phyloP scores from a whole-genome alignment of 2,329 filamentous ascomycete species.

The Simplicillium aogashimaense region DNA sequence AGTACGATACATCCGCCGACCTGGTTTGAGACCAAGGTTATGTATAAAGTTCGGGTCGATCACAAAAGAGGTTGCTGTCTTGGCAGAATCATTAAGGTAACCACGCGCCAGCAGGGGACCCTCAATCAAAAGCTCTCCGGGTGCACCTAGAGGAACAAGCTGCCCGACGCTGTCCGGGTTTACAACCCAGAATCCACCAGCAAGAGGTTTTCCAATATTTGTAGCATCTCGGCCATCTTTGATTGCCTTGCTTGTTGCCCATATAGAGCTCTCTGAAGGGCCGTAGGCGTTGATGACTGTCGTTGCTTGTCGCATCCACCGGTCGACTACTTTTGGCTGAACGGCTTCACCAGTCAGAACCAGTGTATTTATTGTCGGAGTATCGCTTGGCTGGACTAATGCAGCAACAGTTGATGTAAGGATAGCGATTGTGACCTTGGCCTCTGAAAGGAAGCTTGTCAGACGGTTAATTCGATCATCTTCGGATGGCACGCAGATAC shows the following conservation, averaged over 20 bases:
- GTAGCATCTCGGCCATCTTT: background rate
- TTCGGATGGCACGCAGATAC: conserved; percentile 11
- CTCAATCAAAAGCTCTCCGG: conserved; percentile 22
- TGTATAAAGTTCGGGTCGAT: conserved; percentile 17
- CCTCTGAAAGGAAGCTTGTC: conserved; percentile 1
- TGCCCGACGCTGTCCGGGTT: conserved; percentile 8
- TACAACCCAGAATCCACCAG: conserved; percentile 10
- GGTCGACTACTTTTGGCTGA: conserved; percentile 15
- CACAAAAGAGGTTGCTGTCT: conserved; percentile 18
- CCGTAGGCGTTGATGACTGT: conserved; percentile 28
- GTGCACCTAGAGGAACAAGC: conserved; percentile 13
- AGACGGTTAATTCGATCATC: conserved; percentile 8
- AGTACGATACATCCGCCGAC: conserved; percentile 27
- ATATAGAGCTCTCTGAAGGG: conserved; percentile 27
- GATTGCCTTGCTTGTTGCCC: background rate
- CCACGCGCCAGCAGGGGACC: conserved; percentile 35
- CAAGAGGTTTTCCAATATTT: conserved; percentile 3
- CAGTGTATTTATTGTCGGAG: conserved; percentile 7
- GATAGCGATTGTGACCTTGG: conserved; percentile 5
- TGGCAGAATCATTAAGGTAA: conserved; percentile 29
- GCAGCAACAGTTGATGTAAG: conserved; percentile 8
- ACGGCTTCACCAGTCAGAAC: conserved; percentile 15
- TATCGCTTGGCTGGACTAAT: conserved; percentile 2
- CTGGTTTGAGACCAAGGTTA: background rate
- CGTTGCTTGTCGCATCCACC: conserved; percentile 12